Conservation (phyloP, 2,329 filamentous ascomycete species). For the Fusarium penzigii region DNA sequence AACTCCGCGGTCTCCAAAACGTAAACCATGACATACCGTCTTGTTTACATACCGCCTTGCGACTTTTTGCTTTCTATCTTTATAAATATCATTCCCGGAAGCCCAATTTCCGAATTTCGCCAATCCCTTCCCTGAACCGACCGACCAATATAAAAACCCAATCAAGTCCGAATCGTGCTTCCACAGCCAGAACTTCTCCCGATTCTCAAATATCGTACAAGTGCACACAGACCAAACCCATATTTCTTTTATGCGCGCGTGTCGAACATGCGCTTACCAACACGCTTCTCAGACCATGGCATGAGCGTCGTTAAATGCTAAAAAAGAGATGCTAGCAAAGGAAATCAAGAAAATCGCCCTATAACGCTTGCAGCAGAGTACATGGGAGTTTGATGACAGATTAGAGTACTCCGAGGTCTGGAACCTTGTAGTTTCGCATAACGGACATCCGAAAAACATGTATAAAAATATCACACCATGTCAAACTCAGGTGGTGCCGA, state of each 20-base stretch:
- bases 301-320: background rate
- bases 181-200: background rate
- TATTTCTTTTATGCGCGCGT: background rate
- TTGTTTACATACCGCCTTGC: slow-evolving; percentile 8
- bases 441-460: background rate
- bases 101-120: background rate
- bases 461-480: slow-evolving; percentile 1
- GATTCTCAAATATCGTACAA: background rate
- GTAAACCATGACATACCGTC: slow-evolving; percentile 1
- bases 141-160: background rate
- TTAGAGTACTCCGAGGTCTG: background rate
- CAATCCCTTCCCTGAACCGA: background rate
- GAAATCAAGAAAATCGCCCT: background rate
- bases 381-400: background rate
- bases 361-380: background rate
- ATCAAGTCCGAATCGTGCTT: background rate
- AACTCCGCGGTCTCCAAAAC: slow-evolving; percentile 16
- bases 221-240: background rate
- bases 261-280: background rate
- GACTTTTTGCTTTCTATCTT: slow-evolving; percentile 21
- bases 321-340: too few relatives aligned
- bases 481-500: slow-evolving; percentile 37
- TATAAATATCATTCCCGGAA: background rate
- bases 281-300: background rate
- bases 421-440: background rate